phyloP scores from a whole-genome alignment of 2,329 filamentous ascomycete species.

The Alternaria hordeiaustralica region DNA sequence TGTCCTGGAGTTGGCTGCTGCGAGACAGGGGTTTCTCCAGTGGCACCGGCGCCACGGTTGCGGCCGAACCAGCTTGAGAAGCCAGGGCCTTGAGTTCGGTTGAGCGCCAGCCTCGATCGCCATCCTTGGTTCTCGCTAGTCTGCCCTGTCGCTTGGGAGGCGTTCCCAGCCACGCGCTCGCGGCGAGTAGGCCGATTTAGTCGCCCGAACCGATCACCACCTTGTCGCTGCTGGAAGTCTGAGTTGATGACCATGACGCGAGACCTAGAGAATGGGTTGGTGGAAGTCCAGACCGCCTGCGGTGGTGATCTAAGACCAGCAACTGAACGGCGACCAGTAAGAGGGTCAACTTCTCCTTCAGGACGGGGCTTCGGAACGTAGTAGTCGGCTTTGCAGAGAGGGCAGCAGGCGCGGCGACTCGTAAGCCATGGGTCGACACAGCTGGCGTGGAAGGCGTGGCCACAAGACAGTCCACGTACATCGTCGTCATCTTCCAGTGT shows the following conservation, averaged over 20 bases:
- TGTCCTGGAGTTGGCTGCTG: constrained; percentile 43
- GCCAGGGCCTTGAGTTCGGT: constrained; percentile 21
- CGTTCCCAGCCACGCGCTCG: constrained; percentile 21
- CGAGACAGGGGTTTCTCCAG: constrained; percentile 17
- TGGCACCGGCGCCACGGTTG: constrained; percentile 25
- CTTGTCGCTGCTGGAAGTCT: constrained; percentile 15
- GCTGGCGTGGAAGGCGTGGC: constrained; percentile 96
- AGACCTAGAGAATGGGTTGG: constrained; percentile 43
- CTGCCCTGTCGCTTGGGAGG: constrained; percentile 16
- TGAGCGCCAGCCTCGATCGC: constrained; percentile 29
- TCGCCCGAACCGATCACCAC: constrained; percentile 27
- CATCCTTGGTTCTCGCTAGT: constrained; percentile 23
- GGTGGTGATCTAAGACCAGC: constrained; percentile 42
- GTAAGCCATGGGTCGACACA: constrained; percentile 98
- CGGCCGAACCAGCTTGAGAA: constrained; percentile 40
- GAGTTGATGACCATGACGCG: constrained; percentile 38
- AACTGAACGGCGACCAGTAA: constrained; percentile 37
- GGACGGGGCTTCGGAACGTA: constrained; percentile 90
- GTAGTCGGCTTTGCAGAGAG: constrained; percentile 97
- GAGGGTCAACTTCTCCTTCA: constrained; percentile 54
- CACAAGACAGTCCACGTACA: constrained; percentile 89
- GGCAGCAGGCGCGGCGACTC: constrained; percentile 90
- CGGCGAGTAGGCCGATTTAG: constrained; percentile 36
- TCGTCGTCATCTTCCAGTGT: constrained; percentile 94
- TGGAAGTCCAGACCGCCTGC: constrained; percentile 40